These are phyloP conservation scores for Pichia ethanolica DNA, from an alignment of 805 yeast species.

Conservation along the genomic window DNA sequence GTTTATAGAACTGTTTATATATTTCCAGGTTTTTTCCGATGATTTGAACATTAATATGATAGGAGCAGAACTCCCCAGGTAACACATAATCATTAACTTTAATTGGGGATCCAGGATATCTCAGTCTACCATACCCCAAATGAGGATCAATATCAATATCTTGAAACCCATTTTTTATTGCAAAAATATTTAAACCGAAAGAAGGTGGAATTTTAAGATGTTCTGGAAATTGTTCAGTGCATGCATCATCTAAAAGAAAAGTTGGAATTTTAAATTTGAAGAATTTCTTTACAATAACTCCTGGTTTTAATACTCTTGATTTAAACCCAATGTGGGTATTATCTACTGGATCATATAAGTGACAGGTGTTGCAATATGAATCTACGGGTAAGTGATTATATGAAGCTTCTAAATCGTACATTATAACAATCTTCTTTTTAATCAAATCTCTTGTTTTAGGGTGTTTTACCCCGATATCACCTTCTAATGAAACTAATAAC, in stretches of 20 bases:
- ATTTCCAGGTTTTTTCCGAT: conserved; percentile 36
- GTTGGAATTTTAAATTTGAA: conserved; percentile 50
- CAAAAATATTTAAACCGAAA: conserved; percentile 24
- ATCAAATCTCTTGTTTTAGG: neutral
- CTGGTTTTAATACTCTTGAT: conserved; percentile 36
- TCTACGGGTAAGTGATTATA: neutral
- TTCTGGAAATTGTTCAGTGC: conserved; percentile 17
- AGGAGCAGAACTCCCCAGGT: conserved; percentile 36
- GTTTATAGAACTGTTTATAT: conserved; percentile 16
- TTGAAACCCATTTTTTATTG: neutral
- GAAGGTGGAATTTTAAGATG: conserved; percentile 35
- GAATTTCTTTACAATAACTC: conserved; percentile 42
- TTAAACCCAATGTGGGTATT: conserved; percentile 29
- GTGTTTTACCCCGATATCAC: conserved; percentile 24
- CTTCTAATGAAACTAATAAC: conserved; percentile 53
- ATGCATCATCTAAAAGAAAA: conserved; percentile 28
- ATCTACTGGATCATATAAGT: conserved; percentile 12
- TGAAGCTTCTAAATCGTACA: conserved; percentile 7
- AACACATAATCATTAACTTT: conserved; percentile 38
- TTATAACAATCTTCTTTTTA: neutral
- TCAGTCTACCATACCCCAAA: conserved; percentile 46
- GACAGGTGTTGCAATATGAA: neutral
- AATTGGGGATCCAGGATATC: conserved; percentile 43
- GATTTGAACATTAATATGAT: conserved; percentile 44
- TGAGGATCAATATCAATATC: conserved; percentile 26